Base-by-base conservation (phyloP, 1,139 yeast species). In the Yamadazyma mexicana region DNA sequence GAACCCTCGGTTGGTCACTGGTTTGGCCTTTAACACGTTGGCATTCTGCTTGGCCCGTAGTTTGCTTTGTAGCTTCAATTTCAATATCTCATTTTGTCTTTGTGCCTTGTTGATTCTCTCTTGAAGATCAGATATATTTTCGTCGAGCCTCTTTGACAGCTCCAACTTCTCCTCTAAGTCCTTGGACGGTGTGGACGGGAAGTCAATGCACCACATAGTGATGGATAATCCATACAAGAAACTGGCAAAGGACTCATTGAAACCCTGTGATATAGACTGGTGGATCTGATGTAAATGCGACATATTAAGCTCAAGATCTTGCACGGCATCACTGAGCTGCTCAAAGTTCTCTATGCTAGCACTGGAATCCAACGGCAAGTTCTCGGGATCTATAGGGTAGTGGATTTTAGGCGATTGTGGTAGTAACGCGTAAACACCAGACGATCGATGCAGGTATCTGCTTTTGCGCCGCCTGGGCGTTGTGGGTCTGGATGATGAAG, bases 191-290 rank as follows among this genome's bases (percentile, higher is more conserved):
- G 68, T 56, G 1, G 69, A 69, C 1, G 73, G 74, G 47, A 79
- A 79, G 51, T 77, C 81, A 23, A 79, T 78, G 59, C 87, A 81
- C 79, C 84, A 81, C 59, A 83, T 80, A 40, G 82, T 79, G 51
- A 80, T 75, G 48, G 76, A 71, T 39, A 81, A 56, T 5, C 88
- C 87, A 51, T 79, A 81, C 38, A 81, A 58, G 34, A 81, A 73
- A 31, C 83, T 69, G 9, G 84, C 79, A 51, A 81, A 72, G 1
- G 84, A 75, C 54, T 81, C 87, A 54, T 81, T 81, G 53, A 81
- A 73, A 33, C 76, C 77, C 9, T 64, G 64, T 5, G 61, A 53
- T 8, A 81, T 56, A 14, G 77, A 73, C 39, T 73, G 71, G 56
- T 81, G 82, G 9, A 77, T 71, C 37, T 60, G 64, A 40, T 70